phyloP scores from a whole-genome alignment of 2,329 filamentous ascomycete genomes.

The Geosmithia flava region DNA sequence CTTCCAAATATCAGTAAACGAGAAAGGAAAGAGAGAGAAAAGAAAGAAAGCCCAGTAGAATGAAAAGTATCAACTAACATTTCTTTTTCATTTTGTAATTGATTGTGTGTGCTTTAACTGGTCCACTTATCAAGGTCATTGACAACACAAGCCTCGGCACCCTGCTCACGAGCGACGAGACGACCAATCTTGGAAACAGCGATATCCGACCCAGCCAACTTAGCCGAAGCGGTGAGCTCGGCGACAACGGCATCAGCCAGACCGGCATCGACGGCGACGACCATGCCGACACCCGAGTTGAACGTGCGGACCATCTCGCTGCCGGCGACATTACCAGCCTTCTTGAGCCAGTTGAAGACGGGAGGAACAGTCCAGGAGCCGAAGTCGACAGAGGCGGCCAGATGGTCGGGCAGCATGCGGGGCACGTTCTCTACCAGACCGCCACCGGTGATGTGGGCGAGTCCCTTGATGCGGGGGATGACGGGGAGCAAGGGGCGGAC shows the following conservation, averaged over 20 bases:
- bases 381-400: conserved; percentile 74
- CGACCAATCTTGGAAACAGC: conserved; percentile 65
- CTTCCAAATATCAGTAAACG: neutral
- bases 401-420: conserved; percentile 69
- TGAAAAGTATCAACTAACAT: neutral
- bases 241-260: conserved; percentile 48
- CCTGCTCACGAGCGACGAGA: conserved; percentile 44
- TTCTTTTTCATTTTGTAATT: neutral
- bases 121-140: conserved; percentile 20
- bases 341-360: conserved; percentile 82
- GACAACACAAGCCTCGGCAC: conserved; percentile 18
- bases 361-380: conserved; percentile 60
- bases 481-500: conserved; percentile 68
- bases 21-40: neutral
- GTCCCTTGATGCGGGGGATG: conserved; percentile 65
- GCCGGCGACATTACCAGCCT: conserved; percentile 54
- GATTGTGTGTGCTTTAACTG: neutral
- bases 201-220: conserved; percentile 44
- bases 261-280: conserved; percentile 60
- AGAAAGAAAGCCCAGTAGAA: neutral
- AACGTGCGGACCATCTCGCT: conserved; percentile 84
- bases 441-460: conserved; percentile 94
- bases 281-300: conserved; percentile 94
- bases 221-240: conserved; percentile 36
- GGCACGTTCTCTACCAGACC: conserved; percentile 90